Conservation (phyloP, 169 alveolate genomes). For the Pseudocohnilembus persalinus region DNA sequence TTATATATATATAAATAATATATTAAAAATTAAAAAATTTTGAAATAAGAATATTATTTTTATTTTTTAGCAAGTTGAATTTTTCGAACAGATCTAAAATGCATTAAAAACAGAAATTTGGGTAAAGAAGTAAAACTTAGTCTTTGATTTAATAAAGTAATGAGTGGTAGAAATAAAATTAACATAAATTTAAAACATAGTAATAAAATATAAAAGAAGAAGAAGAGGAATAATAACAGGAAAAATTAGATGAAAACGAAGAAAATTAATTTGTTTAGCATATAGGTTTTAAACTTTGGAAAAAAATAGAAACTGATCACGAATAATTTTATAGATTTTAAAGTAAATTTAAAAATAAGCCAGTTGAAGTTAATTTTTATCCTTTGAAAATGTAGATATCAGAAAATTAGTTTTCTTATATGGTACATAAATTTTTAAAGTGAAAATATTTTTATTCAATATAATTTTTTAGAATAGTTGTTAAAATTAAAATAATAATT, state of each 20-base stretch:
- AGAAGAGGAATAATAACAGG: not conserved
- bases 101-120: not conserved
- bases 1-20: too few species aligned
- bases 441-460: not conserved
- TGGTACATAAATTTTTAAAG: not conserved
- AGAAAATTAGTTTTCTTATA: too few species aligned
- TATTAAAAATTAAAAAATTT: too few species aligned
- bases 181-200: too few species aligned
- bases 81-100: not conserved
- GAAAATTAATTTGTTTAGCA: too few species aligned
- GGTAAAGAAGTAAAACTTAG: not conserved
- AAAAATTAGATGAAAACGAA: not conserved
- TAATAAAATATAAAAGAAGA: not conserved
- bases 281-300: too few species aligned
- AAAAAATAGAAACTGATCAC: not conserved
- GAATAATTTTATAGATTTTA: not conserved
- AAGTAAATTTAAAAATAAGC: too few species aligned
- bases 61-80: not conserved
- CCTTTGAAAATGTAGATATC: not conserved
- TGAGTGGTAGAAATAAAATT: not conserved
- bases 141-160: not conserved
- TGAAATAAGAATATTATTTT: too few species aligned
- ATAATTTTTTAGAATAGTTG: too few species aligned
- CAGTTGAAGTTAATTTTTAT: not conserved
- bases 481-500: too few species aligned